Evolutionary conservation across 2,329 filamentous ascomycete genomes (phyloP).

Genomic region (Sporothrix curviconia): DNA sequence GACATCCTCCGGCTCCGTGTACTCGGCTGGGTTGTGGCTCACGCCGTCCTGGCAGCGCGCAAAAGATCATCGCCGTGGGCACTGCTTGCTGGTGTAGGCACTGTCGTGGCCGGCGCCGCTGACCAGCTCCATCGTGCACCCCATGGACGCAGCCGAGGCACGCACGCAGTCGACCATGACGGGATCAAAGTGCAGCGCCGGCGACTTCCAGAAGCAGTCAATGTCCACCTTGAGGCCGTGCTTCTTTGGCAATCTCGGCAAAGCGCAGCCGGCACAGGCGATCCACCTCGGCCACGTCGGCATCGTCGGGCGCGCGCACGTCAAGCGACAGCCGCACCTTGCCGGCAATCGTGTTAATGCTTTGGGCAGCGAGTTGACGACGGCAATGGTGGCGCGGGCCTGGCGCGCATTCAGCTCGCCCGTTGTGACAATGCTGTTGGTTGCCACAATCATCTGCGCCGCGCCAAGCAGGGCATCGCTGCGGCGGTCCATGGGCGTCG

Average conservation of each 20-base stretch:
- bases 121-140: slow-evolving; percentile 14
- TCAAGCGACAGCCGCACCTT: slow-evolving; percentile 62
- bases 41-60: slow-evolving; percentile 57
- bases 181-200: slow-evolving; percentile 17
- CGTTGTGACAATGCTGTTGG: slow-evolving; percentile 54
- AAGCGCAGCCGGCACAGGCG: slow-evolving; percentile 13
- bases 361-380: slow-evolving; percentile 58
- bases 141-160: background rate
- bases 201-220: slow-evolving; percentile 17
- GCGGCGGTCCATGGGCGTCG: slow-evolving; percentile 47
- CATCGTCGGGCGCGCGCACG: slow-evolving; percentile 53
- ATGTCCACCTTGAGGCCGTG: slow-evolving; percentile 12
- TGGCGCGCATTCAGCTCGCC: slow-evolving; percentile 30
- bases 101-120: slow-evolving; percentile 43
- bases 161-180: slow-evolving; percentile 19
- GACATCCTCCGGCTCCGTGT: slow-evolving; percentile 48
- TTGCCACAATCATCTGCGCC: slow-evolving; percentile 60
- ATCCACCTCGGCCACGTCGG: slow-evolving; percentile 52
- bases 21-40: slow-evolving; percentile 59
- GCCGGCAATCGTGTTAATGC: slow-evolving; percentile 68
- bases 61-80: slow-evolving; percentile 64
- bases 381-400: slow-evolving; percentile 63
- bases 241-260: slow-evolving; percentile 7
- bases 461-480: slow-evolving; percentile 32
- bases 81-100: slow-evolving; percentile 53